phyloP scores from a whole-genome alignment of 495 filamentous ascomycete species.

The Penicillium maclennaniae region DNA sequence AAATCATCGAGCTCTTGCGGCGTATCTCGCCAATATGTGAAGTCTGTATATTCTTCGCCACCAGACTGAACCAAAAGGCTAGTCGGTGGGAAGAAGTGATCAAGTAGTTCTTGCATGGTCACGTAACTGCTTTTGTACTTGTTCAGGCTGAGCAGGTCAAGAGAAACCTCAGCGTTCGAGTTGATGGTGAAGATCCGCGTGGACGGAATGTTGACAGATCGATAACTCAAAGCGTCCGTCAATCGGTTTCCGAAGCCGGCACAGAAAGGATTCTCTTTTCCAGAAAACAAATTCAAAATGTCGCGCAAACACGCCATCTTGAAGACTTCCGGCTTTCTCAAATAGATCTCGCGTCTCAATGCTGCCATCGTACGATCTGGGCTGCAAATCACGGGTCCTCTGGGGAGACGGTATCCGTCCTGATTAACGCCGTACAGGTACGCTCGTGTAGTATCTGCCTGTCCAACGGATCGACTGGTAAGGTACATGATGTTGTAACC shows the following conservation, averaged over 20 bases:
- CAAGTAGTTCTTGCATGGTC: slow-evolving; percentile 90
- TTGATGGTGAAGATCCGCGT: slow-evolving; percentile 99
- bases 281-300: slow-evolving; percentile 83
- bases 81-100: slow-evolving; percentile 92
- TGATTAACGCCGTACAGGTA: slow-evolving; percentile 90
- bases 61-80: slow-evolving; percentile 70
- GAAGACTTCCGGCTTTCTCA: slow-evolving; percentile 96
- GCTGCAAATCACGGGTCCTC: slow-evolving; percentile 89
- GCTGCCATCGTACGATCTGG: slow-evolving; percentile 97
- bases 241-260: slow-evolving; percentile 96
- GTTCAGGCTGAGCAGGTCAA: slow-evolving; percentile 86
- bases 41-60: slow-evolving; percentile 84
- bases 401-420: slow-evolving; percentile 79
- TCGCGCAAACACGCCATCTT: slow-evolving; percentile 98
- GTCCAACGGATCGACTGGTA: slow-evolving; percentile 88
- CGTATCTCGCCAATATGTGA: slow-evolving; percentile 79
- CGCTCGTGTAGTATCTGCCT: slow-evolving; percentile 83
- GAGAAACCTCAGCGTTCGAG: slow-evolving; percentile 91
- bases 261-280: slow-evolving; percentile 80
- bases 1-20: slow-evolving; percentile 75
- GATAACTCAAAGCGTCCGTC: slow-evolving; percentile 94
- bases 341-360: slow-evolving; percentile 85
- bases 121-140: slow-evolving; percentile 97
- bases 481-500: slow-evolving; percentile 99
- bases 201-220: slow-evolving; percentile 89